A percentile compares a stretch with the other conserved stretches of the same genome.
Evolutionary conservation across 2,329 filamentous ascomycete species (phyloP).

Genomic region (Aspergillaceae sp.): DNA sequence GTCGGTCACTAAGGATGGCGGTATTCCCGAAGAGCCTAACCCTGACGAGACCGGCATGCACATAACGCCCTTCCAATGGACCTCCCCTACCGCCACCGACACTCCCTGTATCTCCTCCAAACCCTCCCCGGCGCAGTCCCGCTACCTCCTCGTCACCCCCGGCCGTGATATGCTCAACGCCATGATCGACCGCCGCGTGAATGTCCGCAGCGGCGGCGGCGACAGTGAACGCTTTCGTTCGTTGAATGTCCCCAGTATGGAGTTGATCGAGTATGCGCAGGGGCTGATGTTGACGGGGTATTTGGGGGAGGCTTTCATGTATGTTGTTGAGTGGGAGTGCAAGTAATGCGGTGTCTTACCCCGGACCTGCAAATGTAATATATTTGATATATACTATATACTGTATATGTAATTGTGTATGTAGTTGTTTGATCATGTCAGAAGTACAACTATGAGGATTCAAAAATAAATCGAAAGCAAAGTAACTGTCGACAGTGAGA

Average conservation of each 20-base stretch:
- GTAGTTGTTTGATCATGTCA: too few species aligned
- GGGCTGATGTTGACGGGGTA: slow-evolving; percentile 18
- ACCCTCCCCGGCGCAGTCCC: background rate
- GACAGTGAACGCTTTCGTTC: slow-evolving; percentile 16
- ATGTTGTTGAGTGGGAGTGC: slow-evolving; percentile 25
- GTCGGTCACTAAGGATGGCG: too few species aligned
- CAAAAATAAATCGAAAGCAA: too few species aligned
- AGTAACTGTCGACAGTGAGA: too few species aligned
- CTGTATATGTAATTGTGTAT: too few species aligned
- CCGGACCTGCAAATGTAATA: too few species aligned
- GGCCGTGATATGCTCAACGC: slow-evolving; percentile 20
- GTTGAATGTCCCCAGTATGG: slow-evolving; percentile 14
- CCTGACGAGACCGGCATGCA: too few species aligned
- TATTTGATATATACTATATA: too few species aligned
- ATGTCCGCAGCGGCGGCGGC: slow-evolving; percentile 12
- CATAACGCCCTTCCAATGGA: too few species aligned
- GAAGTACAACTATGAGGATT: too few species aligned
- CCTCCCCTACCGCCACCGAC: slow-evolving; percentile 10
- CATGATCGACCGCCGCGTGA: slow-evolving; percentile 17
- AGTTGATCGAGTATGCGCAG: slow-evolving; percentile 24
- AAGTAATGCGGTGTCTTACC: background rate
- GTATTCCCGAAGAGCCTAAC: too few species aligned
- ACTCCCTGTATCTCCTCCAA: slow-evolving; percentile 4
- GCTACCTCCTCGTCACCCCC: slow-evolving; percentile 20
- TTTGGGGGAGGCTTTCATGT: slow-evolving; percentile 22